Base-by-base conservation (phyloP, 306 rosid species). In the Vicia faba region DNA sequence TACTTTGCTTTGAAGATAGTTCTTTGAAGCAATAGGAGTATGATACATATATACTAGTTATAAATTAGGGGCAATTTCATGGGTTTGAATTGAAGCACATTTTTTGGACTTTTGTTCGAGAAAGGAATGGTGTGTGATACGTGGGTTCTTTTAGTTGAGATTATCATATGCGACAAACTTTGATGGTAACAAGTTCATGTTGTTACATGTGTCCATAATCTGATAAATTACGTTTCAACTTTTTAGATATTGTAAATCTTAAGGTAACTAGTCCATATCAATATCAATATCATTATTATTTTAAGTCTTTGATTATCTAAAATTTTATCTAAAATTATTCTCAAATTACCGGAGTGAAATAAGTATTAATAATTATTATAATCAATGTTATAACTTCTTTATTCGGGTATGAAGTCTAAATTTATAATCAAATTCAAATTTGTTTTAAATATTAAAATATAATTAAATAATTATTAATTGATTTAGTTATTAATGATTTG, bases 151-250 rank as follows among this genome's bases (percentile, higher is more conserved):
- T 57, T 7, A 7, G 39, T 5, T 25, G 28, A 41, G 14, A 70
- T 66, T 60, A 29, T 74, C 55, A 65, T 25, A 65, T 59, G 40
- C 3, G 43, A 23, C 50, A 33, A 50, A 14, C 11, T 65, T 31
- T 69, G 40, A 69, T 70, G 40, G 23, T 10, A 60, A 66, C 73
- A 59, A 43, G 26, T 60, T 80, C 69, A 67, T 35, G 46, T 61
- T 51, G n/a, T 66, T 71, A 9, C 61, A 46, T 80, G 61, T 80
- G 75, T 67, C 68, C 61, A 12, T 18, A 61, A 39, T 14, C 12
- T 7, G 3, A n/a, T 59, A 49, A 40, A 5, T 58, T 43, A 29
- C 29, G 40, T 58, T 58, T 58, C 68, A 51, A 43, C 56, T 65
- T 57, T 20, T 51, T 53, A 20, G 58, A 20, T 51, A 20, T 12